Conservation (phyloP, 2,329 filamentous ascomycete genomes). For the Daldinia sp. region DNA sequence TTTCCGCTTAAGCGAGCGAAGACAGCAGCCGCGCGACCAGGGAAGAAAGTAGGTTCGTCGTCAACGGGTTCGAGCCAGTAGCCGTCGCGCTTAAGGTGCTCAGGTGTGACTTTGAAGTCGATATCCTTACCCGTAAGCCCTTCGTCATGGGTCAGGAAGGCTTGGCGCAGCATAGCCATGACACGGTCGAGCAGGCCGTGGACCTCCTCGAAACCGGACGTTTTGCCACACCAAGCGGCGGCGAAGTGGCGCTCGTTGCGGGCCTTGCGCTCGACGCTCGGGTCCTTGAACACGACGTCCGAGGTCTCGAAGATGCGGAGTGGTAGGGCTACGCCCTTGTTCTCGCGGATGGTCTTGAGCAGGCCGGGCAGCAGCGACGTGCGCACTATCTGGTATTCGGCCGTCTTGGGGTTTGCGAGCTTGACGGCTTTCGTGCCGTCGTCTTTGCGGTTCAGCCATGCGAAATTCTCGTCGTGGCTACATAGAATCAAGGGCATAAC, state of each 20-base stretch:
- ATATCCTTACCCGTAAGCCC: constrained; percentile 66
- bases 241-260: constrained; percentile 96
- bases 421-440: constrained; percentile 77
- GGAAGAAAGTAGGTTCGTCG: constrained; percentile 90
- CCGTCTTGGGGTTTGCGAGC: constrained; percentile 82
- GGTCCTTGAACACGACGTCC: constrained; percentile 89
- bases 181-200: constrained; percentile 93
- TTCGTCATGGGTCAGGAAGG: constrained; percentile 83
- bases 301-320: constrained; percentile 85
- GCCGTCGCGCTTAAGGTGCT: constrained; percentile 70
- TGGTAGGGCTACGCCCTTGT: constrained; percentile 79
- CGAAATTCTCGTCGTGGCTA: constrained; percentile 98
- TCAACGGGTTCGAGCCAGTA: constrained; percentile 97
- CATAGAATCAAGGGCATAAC: constrained; percentile 96
- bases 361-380: constrained; percentile 80
- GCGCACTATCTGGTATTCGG: constrained; percentile 83
- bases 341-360: constrained; percentile 83
- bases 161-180: constrained; percentile 89
- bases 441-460: constrained; percentile 84
- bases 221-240: constrained; percentile 96
- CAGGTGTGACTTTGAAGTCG: constrained; percentile 65
- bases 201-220: constrained; percentile 92
- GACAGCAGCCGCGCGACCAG: constrained; percentile 88
- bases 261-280: constrained; percentile 82
- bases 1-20: constrained; percentile 81